These are phyloP conservation scores for Tetrapyrgos nigripes DNA, from an alignment of 1,284 basidiomycete genomes.

Conservation along the genomic window DNA sequence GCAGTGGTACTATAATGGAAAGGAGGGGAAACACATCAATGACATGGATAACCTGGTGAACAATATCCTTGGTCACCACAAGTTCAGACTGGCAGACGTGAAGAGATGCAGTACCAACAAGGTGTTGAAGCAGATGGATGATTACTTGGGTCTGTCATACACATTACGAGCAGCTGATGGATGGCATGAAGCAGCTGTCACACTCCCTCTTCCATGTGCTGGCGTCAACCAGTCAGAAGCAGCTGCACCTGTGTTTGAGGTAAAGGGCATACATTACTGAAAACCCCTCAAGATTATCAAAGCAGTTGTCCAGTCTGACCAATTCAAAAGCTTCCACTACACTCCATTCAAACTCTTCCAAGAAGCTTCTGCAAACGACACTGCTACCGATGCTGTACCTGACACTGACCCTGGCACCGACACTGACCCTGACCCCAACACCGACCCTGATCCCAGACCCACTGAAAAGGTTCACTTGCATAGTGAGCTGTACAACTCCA, in stretches of 20 bases:
- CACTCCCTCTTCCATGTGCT: neutral
- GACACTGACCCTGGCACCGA: no score
- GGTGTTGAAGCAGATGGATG: constrained; percentile 1
- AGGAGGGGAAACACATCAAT: neutral
- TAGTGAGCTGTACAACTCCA: no score
- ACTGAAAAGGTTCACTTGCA: no score
- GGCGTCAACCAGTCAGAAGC: neutral
- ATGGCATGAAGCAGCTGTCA: neutral
- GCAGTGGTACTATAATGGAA: constrained; percentile 7
- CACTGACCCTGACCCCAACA: no score
- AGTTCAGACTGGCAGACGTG: constrained; percentile 17
- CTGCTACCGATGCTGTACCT: neutral
- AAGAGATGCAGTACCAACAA: no score
- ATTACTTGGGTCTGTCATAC: neutral
- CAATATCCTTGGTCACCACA: constrained; percentile 15
- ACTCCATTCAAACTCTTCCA: constrained; percentile 34
- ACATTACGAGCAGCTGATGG: neutral
- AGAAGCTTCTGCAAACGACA: neutral
- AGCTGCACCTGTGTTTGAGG: constrained; percentile 17
- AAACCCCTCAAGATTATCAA: constrained; percentile 32
- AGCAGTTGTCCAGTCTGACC: constrained; percentile 29
- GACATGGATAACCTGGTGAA: constrained; percentile 10
- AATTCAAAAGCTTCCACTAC: constrained; percentile 31
- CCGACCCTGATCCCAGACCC: no score
- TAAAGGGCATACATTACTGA: constrained; percentile 33